A percentile compares a stretch with the other conserved stretches of the same genome.
These are phyloP conservation scores for Schwanniomyces polymorphus DNA, from an alignment of 805 yeast genomes.

Conservation along the genomic window DNA sequence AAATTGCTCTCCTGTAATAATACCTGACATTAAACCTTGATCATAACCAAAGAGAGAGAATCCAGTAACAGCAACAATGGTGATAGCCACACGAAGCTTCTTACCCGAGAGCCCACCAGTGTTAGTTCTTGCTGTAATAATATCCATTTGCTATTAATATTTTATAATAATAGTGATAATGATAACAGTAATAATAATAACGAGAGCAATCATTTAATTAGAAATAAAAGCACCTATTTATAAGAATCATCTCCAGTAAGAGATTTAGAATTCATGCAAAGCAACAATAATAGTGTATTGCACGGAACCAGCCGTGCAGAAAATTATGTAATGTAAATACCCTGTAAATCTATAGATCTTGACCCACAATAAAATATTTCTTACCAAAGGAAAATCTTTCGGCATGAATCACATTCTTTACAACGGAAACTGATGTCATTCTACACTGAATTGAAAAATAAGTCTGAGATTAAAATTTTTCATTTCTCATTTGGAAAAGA, in stretches of 20 bases:
- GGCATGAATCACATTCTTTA: background rate
- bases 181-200: background rate
- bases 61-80: constrained; percentile 28
- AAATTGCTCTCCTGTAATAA: constrained; percentile 39
- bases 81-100: constrained; percentile 31
- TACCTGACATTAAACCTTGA: constrained; percentile 47
- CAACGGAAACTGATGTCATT: background rate
- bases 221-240: background rate
- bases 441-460: background rate
- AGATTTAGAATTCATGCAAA: background rate
- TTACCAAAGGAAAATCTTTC: background rate
- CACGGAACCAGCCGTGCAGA: background rate
- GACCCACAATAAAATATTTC: background rate
- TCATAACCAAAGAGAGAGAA: constrained; percentile 35
- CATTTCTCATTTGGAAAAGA: background rate
- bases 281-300: background rate
- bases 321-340: background rate
- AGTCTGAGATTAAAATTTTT: background rate
- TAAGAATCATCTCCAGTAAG: background rate
- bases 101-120: constrained; percentile 66
- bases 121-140: constrained; percentile 37
- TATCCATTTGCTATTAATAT: background rate
- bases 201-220: background rate
- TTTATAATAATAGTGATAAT: background rate
- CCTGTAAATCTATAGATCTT: background rate